Evolutionary conservation across 768 basidiomycete genomes (phyloP).

Genomic region (Kwoniella europaea): DNA sequence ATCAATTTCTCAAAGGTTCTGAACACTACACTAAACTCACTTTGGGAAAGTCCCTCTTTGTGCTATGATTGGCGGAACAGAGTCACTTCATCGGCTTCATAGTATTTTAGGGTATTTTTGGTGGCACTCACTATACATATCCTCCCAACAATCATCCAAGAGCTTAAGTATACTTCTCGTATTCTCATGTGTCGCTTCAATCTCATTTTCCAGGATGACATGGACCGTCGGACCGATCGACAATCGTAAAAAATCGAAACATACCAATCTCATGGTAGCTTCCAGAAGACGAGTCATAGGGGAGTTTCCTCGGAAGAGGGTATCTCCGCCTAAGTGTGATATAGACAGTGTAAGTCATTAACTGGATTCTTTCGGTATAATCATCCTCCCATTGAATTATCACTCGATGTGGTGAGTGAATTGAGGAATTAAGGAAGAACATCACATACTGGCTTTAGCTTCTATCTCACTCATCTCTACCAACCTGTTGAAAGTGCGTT

Average conservation of each 20-base stretch:
- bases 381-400: too few species aligned
- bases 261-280: conserved; percentile 26
- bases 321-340: conserved; percentile 31
- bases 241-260: conserved; percentile 17
- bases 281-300: conserved; percentile 32
- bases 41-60: conserved; percentile 28
- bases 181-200: conserved; percentile 13
- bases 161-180: conserved; percentile 10
- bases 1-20: neutral
- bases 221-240: conserved; percentile 25
- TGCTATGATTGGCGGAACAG: neutral
- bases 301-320: conserved; percentile 31
- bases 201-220: conserved; percentile 7
- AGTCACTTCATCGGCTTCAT: neutral
- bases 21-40: neutral
- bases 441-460: conserved; percentile 15
- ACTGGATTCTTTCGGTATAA: too few species aligned
- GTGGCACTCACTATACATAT: conserved; percentile 30
- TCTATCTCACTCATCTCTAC: conserved; percentile 28
- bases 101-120: neutral
- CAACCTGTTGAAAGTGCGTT: conserved; percentile 7
- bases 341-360: too few species aligned
- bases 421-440: too few species aligned
- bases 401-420: too few species aligned
- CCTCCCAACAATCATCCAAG: conserved; percentile 21